Evolutionary conservation across 2,329 filamentous ascomycete species (phyloP).

Genomic region (Botrytis squamosa): DNA sequence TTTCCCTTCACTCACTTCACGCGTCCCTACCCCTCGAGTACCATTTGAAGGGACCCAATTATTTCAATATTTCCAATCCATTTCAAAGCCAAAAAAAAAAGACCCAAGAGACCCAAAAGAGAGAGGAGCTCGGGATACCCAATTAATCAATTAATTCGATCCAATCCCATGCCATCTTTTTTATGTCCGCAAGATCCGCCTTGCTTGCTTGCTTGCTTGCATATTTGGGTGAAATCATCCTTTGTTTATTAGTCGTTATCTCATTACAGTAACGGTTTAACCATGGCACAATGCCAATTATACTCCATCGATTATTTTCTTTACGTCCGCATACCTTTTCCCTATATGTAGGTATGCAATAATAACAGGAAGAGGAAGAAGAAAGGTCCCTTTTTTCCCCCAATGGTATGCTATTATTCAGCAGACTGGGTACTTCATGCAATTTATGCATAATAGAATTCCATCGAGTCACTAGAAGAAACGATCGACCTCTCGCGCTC

Average conservation of each 20-base stretch:
- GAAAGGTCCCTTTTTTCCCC: not conserved
- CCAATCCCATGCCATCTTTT: constrained; percentile 5
- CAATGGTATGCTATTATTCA: not conserved
- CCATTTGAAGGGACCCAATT: not conserved
- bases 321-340: not conserved
- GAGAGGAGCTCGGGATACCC: constrained; percentile 4
- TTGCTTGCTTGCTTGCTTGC: not conserved
- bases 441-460: constrained; percentile 3
- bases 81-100: not conserved
- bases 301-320: not conserved
- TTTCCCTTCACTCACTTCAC: not conserved
- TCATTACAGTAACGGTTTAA: not conserved
- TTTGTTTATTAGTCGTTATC: not conserved
- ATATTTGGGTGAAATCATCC: not conserved
- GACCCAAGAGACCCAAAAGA: not conserved
- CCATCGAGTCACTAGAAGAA: not conserved
- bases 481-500: not conserved
- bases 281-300: not conserved
- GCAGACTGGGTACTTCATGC: not conserved
- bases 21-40: not conserved
- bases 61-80: not conserved
- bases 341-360: not conserved
- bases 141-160: not conserved
- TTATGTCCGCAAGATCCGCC: constrained; percentile 1
- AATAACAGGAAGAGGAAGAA: not conserved